A percentile compares a stretch with the other conserved stretches of the same genome.
phyloP scores from a whole-genome alignment of 2,329 filamentous ascomycete species.

The Neofusicoccum umdonicola region DNA sequence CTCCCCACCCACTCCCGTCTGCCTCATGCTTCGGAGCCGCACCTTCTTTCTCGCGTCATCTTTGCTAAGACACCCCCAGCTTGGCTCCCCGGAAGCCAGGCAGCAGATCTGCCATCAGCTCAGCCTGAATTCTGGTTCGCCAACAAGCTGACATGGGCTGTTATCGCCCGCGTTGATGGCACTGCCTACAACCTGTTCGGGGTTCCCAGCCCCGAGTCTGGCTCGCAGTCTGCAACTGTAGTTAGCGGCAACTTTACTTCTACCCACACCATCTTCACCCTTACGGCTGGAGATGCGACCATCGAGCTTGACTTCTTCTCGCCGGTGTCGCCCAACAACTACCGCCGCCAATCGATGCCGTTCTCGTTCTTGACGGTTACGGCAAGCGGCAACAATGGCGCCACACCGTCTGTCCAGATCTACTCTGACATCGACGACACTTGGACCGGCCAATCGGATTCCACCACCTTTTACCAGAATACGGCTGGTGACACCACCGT shows the following conservation, averaged over 20 bases:
- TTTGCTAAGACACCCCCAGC: conserved; percentile 21
- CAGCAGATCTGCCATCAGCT: conserved; percentile 36
- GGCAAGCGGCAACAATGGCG: conserved; percentile 23
- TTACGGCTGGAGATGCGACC: conserved; percentile 35
- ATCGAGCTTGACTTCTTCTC: conserved; percentile 46
- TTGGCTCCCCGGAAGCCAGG: conserved; percentile 44
- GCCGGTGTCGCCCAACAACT: conserved; percentile 43
- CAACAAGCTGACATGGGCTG: conserved; percentile 41
- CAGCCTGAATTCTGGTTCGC: conserved; percentile 46
- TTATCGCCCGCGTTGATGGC: conserved; percentile 43
- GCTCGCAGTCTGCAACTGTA: conserved; percentile 34
- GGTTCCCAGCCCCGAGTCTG: conserved; percentile 27
- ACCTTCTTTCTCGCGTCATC: conserved; percentile 8
- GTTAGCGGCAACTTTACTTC: conserved; percentile 40
- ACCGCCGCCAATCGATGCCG: conserved; percentile 44
- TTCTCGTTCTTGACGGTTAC: conserved; percentile 45
- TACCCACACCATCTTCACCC: conserved; percentile 42
- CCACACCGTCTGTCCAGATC: conserved; percentile 33
- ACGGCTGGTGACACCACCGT: conserved; percentile 27
- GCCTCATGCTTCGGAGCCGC: conserved; percentile 8
- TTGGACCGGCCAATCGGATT: conserved; percentile 39
- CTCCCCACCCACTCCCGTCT: background rate
- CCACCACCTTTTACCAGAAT: conserved; percentile 26
- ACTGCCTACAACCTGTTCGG: conserved; percentile 44
- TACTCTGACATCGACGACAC: conserved; percentile 46